Base-by-base conservation (phyloP, 1,284 basidiomycete species). In the Trichosporon faecale region DNA sequence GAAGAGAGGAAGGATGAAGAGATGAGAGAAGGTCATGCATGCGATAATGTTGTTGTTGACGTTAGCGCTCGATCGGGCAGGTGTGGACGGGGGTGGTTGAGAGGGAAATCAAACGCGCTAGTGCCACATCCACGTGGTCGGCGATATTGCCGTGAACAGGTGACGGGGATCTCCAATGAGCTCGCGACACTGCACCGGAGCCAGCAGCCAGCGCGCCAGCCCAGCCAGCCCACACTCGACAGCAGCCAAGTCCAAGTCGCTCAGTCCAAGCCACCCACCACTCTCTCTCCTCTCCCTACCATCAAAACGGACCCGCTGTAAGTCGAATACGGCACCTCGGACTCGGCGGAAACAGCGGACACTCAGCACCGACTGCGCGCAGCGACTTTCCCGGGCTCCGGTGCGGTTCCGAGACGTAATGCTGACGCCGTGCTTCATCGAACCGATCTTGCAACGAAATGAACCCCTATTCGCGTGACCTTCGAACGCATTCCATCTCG, bases 91-190 rank as follows among this genome's bases (percentile, higher is more conserved):
- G 37, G 27, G n/a, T 21, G 21, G 33, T 33, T n/a, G 18, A 52
- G 61, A 68, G 31, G 70, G 64, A 72, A 72, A 69, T 64, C 72
- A 72, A 46, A 52, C 72, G 72, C 72, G 72, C 65, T 21, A 27
- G 66, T 66, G 66, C 66, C 66, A 66, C 65, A 40, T 14, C 44
- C 65, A 66, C 65, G 65, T 66, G 65, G 65, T 31, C 23, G 11
- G 14, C 33, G 29, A 29, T 52, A 66, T 44, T 31, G 18, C 65
- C 65, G 65, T 33, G 65, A 66, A 61, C 57, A 61, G 57, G 57
- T 61, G 57, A 61, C 57, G 57, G 18, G 16, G 29, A 33, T 61
- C 57, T 29, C 57, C 57, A 61, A 61, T 61, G 57, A 61, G 29
- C 57, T 31, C 57, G 27, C 57, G 57, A 61, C 57, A 61, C 57